Conservation (phyloP, 306 rosid species). For the Casuarina cunninghamiana region DNA sequence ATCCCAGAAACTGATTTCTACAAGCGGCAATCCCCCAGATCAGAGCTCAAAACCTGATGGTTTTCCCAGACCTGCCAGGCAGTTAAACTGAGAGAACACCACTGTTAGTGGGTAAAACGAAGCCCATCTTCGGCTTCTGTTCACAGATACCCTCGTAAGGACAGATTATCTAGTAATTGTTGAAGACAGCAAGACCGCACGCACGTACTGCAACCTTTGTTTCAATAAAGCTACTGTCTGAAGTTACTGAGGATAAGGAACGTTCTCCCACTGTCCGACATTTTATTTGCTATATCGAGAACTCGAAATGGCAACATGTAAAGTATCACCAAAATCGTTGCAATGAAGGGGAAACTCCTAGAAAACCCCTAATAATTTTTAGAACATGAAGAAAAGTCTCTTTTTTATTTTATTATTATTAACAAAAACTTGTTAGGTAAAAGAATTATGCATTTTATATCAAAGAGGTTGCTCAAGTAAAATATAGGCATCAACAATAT, state of each 20-base stretch:
- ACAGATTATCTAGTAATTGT: background rate
- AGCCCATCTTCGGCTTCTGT: background rate
- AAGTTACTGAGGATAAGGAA: background rate
- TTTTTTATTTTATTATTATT: too few species aligned
- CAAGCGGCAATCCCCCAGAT: conserved; percentile 1
- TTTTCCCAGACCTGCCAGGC: background rate
- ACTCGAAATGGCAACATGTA: background rate
- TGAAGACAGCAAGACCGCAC: background rate
- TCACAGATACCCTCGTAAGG: background rate
- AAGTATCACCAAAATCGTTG: background rate
- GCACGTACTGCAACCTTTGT: too few species aligned
- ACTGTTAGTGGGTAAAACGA: background rate
- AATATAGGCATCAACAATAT: too few species aligned
- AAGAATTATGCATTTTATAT: too few species aligned
- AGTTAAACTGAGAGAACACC: background rate
- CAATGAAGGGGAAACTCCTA: background rate
- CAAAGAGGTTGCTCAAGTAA: too few species aligned
- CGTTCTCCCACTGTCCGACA: background rate
- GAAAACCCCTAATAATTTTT: background rate
- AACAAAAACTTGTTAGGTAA: too few species aligned
- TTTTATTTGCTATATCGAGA: too few species aligned
- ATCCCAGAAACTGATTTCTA: conserved; percentile 18
- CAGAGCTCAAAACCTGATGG: background rate
- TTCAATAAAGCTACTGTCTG: background rate
- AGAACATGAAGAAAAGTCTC: background rate